These are phyloP conservation scores for Trichothecium sympodiale DNA, from an alignment of 2,329 filamentous ascomycete species.

Conservation along the genomic window DNA sequence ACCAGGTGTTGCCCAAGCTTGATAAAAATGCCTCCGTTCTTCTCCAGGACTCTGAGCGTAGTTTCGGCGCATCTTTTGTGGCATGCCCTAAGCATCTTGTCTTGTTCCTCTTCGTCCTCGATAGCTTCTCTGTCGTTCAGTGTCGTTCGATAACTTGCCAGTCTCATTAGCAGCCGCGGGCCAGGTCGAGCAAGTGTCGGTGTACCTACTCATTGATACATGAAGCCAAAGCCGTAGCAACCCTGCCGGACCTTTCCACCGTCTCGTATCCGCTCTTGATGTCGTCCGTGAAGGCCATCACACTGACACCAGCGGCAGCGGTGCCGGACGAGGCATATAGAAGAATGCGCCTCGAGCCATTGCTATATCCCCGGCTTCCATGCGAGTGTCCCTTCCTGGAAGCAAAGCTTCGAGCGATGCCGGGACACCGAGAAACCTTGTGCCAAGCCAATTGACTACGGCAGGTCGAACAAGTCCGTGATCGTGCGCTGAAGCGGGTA, in stretches of 20 bases:
- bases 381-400: constrained; percentile 14
- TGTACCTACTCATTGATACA: constrained; percentile 73
- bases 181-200: neutral
- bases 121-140: constrained; percentile 57
- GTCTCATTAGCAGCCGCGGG: neutral
- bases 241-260: constrained; percentile 66
- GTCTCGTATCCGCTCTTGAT: constrained; percentile 68
- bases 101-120: constrained; percentile 52
- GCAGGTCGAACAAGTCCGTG: constrained; percentile 37
- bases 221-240: constrained; percentile 61
- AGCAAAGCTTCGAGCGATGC: constrained; percentile 16
- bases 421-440: constrained; percentile 15
- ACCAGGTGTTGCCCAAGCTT: constrained; percentile 91
- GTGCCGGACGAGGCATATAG: constrained; percentile 40
- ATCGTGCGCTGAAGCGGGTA: constrained; percentile 24
- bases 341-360: constrained; percentile 20
- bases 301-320: constrained; percentile 35
- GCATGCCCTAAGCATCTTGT: constrained; percentile 65
- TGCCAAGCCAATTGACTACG: constrained; percentile 25
- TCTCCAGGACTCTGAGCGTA: constrained; percentile 78
- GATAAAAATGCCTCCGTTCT: constrained; percentile 97
- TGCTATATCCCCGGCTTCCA: constrained; percentile 9
- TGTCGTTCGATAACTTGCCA: constrained; percentile 69
- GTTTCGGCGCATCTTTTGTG: constrained; percentile 88
- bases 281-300: constrained; percentile 51